Percentiles rank a stretch among this genome's conserved stretches.
phyloP scores from a whole-genome alignment of 345 rosid species.

The Theobroma cacao region DNA sequence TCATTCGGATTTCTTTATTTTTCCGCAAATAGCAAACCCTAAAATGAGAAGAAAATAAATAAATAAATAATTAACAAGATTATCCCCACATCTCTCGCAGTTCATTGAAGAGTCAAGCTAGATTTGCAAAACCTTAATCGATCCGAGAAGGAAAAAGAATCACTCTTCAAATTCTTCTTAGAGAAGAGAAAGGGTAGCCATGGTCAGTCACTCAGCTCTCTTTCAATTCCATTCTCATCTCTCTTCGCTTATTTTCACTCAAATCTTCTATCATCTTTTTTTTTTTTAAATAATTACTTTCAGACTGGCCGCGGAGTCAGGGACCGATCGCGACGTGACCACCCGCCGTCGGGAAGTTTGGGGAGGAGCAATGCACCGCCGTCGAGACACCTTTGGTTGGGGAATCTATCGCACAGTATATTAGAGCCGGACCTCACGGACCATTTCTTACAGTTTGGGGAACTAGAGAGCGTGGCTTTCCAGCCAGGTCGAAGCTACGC shows the following conservation, averaged over 20 bases:
- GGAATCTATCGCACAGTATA: slow-evolving; percentile 71
- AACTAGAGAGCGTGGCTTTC: slow-evolving; percentile 77
- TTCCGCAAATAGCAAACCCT: not conserved
- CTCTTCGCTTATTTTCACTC: not conserved
- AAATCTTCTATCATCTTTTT: not conserved
- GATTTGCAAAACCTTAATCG: not conserved
- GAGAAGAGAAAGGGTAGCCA: not conserved
- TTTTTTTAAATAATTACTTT: not conserved
- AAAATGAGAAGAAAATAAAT: not conserved
- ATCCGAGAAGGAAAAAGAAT: not conserved
- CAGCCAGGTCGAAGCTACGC: slow-evolving; percentile 86
- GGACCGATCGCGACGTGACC: slow-evolving; percentile 43
- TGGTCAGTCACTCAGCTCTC: slow-evolving; percentile 18
- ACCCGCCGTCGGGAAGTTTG: slow-evolving; percentile 6
- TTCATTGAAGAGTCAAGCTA: not conserved
- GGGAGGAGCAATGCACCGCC: slow-evolving; percentile 56
- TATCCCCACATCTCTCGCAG: not conserved
- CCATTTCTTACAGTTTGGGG: slow-evolving; percentile 61
- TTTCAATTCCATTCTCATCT: not conserved
- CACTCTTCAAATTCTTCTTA: not conserved
- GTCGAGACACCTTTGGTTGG: slow-evolving; percentile 93
- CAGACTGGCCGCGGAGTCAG: slow-evolving; percentile 45
- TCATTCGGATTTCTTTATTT: not conserved
- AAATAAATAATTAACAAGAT: too few species aligned
- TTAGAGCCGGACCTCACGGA: slow-evolving; percentile 50